Evolutionary conservation across 257 asterid genomes (phyloP).

Genomic region (Scutellaria barbata): DNA sequence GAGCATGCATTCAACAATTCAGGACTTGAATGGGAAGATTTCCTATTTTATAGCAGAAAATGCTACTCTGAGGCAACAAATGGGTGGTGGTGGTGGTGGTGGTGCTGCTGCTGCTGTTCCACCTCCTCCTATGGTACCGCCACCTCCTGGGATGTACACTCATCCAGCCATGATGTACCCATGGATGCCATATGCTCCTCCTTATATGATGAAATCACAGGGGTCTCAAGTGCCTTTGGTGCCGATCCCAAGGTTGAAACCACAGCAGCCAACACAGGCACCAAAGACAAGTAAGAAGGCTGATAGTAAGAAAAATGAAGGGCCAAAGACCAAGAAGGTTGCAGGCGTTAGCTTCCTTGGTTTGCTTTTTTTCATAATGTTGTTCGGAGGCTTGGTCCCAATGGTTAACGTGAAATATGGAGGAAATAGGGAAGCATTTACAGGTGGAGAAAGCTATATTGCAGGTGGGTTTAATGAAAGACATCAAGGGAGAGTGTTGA

Average conservation of each 20-base stretch:
- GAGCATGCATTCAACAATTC: slow-evolving; percentile 89
- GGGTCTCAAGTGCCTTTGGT: slow-evolving; percentile 95
- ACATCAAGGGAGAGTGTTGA: slow-evolving; percentile 73
- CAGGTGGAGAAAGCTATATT: slow-evolving; percentile 47
- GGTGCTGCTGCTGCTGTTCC: slow-evolving; percentile 31
- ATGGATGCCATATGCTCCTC: slow-evolving; percentile 87
- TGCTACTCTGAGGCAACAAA: slow-evolving; percentile 73
- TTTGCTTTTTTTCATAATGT: slow-evolving; percentile 68
- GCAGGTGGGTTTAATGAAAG: slow-evolving; percentile 51
- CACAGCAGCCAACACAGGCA: slow-evolving; percentile 58
- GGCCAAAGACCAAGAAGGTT: slow-evolving; percentile 77
- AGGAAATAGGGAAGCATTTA: slow-evolving; percentile 59
- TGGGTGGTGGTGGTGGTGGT: slow-evolving; percentile 54
- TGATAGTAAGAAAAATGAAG: slow-evolving; percentile 74
- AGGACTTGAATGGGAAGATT: slow-evolving; percentile 79
- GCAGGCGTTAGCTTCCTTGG: slow-evolving; percentile 93
- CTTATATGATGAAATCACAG: slow-evolving; percentile 89
- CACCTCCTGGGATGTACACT: slow-evolving; percentile 75
- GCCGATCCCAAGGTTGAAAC: slow-evolving; percentile 90
- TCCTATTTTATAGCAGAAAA: slow-evolving; percentile 83
- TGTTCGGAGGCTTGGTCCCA: slow-evolving; percentile 89
- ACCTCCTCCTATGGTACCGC: slow-evolving; percentile 60
- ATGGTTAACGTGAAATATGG: slow-evolving; percentile 78
- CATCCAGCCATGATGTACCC: slow-evolving; percentile 87
- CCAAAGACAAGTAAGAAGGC: slow-evolving; percentile 64